phyloP scores from a whole-genome alignment of 2,329 filamentous ascomycete species.

The Colletotrichum sp. region DNA sequence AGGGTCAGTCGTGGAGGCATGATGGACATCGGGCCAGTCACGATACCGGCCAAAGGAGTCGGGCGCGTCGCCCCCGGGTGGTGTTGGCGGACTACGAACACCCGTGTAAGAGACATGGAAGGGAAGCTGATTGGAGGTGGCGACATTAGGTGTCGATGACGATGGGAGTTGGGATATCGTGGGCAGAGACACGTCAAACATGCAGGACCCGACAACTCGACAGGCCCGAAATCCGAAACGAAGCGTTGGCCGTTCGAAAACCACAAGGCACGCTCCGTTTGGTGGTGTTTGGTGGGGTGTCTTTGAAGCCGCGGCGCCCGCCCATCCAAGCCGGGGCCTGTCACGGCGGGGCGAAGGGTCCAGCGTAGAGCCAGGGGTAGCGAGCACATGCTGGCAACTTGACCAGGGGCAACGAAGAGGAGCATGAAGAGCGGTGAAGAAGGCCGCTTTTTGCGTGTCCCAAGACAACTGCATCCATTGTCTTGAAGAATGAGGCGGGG shows the following conservation, averaged over 20 bases:
- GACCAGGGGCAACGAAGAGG: neutral
- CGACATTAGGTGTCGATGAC: slow-evolving; percentile 3
- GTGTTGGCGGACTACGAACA: slow-evolving; percentile 22
- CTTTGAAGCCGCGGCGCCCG: slow-evolving; percentile 1
- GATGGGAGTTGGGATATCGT: neutral
- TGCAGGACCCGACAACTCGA: slow-evolving; percentile 8
- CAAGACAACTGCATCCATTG: neutral
- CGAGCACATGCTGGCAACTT: neutral
- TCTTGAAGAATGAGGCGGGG: neutral
- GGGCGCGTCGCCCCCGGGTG: slow-evolving; percentile 8
- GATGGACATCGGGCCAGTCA: neutral
- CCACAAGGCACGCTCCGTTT: neutral
- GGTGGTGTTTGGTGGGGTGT: neutral
- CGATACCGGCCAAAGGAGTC: slow-evolving; percentile 8
- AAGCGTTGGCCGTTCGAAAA: neutral
- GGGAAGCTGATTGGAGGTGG: slow-evolving; percentile 15
- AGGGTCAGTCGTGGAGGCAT: slow-evolving; percentile 4
- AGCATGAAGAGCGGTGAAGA: slow-evolving; percentile 16
- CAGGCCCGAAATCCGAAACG: neutral
- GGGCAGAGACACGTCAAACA: slow-evolving; percentile 17
- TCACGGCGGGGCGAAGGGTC: slow-evolving; percentile 13
- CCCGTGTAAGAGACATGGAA: slow-evolving; percentile 14
- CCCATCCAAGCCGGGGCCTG: neutral
- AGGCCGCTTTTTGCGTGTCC: neutral
- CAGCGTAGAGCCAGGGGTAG: slow-evolving; percentile 9